Evolutionary conservation across 345 rosid species (phyloP).

Genomic region (Capsella bursapastoris): DNA sequence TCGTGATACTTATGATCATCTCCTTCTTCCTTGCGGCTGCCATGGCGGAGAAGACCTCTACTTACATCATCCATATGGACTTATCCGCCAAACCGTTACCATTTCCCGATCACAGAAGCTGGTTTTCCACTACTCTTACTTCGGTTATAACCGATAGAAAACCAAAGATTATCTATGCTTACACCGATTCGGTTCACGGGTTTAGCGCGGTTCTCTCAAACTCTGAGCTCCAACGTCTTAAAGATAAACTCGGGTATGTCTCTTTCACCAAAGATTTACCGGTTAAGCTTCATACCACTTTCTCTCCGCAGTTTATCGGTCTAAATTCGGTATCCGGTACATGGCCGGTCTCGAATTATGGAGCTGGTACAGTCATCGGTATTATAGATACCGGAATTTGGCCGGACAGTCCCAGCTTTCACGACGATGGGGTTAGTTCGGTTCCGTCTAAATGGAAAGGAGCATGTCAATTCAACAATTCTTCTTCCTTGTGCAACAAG

Average conservation of each 20-base stretch:
- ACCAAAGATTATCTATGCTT: conserved; percentile 45
- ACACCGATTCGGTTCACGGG: conserved; percentile 47
- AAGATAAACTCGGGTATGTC: conserved; percentile 45
- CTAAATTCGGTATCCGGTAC: conserved; percentile 33
- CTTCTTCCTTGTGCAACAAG: conserved; percentile 51
- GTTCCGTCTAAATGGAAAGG: conserved; percentile 55
- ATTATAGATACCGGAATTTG: conserved; percentile 52
- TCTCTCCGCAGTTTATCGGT: conserved; percentile 43
- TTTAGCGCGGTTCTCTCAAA: conserved; percentile 50
- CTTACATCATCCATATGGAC: conserved; percentile 44
- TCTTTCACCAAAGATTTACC: conserved; percentile 42
- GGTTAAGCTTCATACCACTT: conserved; percentile 43
- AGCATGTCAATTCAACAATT: conserved; percentile 49
- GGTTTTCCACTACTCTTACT: conserved; percentile 44
- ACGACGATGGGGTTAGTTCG: conserved; percentile 37
- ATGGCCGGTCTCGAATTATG: conserved; percentile 44
- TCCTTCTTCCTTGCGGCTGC: neutral
- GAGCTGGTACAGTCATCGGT: conserved; percentile 47
- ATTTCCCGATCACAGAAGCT: conserved; percentile 40
- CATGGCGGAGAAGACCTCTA: conserved; percentile 23
- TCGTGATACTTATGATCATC: neutral
- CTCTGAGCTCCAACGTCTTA: conserved; percentile 48
- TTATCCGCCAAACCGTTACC: conserved; percentile 41
- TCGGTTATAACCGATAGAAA: conserved; percentile 27
- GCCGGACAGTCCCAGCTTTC: conserved; percentile 50